phyloP scores from a whole-genome alignment of 768 basidiomycete species.

The Filobasidium floriforme region DNA sequence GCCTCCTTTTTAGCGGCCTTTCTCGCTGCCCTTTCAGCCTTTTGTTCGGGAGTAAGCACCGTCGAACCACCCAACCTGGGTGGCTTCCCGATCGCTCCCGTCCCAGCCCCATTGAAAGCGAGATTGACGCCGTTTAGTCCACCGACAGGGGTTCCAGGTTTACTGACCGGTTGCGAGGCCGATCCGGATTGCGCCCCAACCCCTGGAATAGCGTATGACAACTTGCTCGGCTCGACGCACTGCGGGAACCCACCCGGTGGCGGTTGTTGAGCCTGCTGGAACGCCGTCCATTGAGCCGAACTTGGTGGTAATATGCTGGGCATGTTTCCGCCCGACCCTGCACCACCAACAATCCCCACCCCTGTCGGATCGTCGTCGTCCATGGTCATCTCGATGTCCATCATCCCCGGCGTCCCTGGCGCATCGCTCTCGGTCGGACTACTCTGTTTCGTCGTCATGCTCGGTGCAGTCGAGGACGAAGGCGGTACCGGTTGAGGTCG shows the following conservation, averaged over 20 bases:
- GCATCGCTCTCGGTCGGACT: constrained; percentile 26
- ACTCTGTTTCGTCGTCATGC: constrained; percentile 15
- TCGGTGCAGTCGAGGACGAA: constrained; percentile 21
- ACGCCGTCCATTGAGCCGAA: constrained; percentile 30
- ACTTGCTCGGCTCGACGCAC: constrained; percentile 33
- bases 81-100: constrained; percentile 12
- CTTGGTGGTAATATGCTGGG: constrained; percentile 16
- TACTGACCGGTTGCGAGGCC: constrained; percentile 8
- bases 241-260: constrained; percentile 22
- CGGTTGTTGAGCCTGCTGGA: constrained; percentile 23
- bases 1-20: constrained; percentile 33
- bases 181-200: neutral
- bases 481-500: constrained; percentile 21
- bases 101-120: constrained; percentile 19
- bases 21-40: constrained; percentile 36
- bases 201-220: constrained; percentile 30
- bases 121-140: constrained; percentile 12
- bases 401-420: constrained; percentile 42
- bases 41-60: constrained; percentile 25
- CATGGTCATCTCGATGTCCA: constrained; percentile 45
- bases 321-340: neutral
- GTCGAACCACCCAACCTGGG: constrained; percentile 9
- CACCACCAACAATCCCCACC: neutral
- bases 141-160: constrained; percentile 1
- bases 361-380: constrained; percentile 20